Evolutionary conservation across 441 rosid species (phyloP), one percentile per base, ranked within the genome.

Genomic region (Pelargonium australe): DNA sequence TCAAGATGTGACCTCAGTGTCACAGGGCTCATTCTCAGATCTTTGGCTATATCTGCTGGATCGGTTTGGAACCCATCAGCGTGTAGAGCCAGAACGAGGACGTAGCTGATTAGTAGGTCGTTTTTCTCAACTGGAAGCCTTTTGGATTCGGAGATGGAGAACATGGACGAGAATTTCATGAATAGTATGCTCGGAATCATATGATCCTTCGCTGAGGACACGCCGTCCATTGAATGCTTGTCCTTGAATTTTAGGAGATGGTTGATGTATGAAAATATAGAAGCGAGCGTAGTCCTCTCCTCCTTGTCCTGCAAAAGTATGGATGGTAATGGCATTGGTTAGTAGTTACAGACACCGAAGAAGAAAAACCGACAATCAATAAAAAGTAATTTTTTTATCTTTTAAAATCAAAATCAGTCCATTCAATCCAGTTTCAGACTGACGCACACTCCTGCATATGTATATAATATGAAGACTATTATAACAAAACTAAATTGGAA

Each of bases 231-330:
- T 19, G 89, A 79, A 66, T 80, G 83, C 75, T 47, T 68, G 70
- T 92, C 97, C 75, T 85, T 90, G 72, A 87, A 95, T 85, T 87
- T 95, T 45, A 95, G 34, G 47, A 95, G 90, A 75, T 92, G 99
- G 14, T 81, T 81, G 16, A 95, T 78, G 58, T 80, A 86, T 0
- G 90, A 85, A 17, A 88, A 81, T 70, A 86, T 72, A 68, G 81
- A 41, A 47, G 83, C 69, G 2, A 77, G 78, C 2, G 66, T 85
- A 80, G 67, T 57, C 85, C 74, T 82, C 75, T 88, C 86, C 1
- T 6, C 44, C 41, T 87, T 86, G 63, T 89, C 87, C 98, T 94
- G 75, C 41, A 81, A 20, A 68, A 5, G 69, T 45, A 58, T 7
- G 73, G 71, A 70, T 25, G 17, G 51, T 14, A 23, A 28, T 40